Evolutionary conservation across 352 stramenopile species (phyloP), one percentile per base, ranked within the genome.

Genomic region (Pythium insidiosum): DNA sequence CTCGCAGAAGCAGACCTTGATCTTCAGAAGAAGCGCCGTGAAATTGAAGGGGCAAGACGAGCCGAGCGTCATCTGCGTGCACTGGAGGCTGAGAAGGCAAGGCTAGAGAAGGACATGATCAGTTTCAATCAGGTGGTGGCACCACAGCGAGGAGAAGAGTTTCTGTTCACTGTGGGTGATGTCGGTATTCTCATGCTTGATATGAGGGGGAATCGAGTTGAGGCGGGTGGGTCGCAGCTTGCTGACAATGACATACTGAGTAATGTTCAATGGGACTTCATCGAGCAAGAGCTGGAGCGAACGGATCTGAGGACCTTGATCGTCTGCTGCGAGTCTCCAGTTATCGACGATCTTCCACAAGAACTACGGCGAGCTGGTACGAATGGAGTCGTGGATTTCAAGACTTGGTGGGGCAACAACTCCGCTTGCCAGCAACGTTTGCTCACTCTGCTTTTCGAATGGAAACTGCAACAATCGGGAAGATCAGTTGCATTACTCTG

Each of bases 141-240:
- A 4, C 68, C 76, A 19, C 66, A 73, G n/a, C 67, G 61, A 20
- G 76, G 73, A 0, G 73, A 89, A 39, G 77, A 92, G 34, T 86
- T 71, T 41, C 20, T 69, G 0, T 63, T 70, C 25, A 49, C 48
- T 21, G 12, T 86, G 0, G 73, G 74, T 0, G 37, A 50, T 5
- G 59, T 88, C 33, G 66, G 48, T 0, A 50, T 92, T 28, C 34
- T 92, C 10, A 45, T 88, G 15, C 21, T 90, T n/a, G 80, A 92
- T 29, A 57, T 84, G 47, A 53, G 74, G 21, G 78, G 73, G 20
- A 61, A 58, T 20, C 52, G 69, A 29, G 41, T 89, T 1, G 63
- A 82, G 37, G 56, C 68, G 11, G 73, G 73, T 7, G 80, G 80
- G 1, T 75, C 71, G 9, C 75, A 86, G 29, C 56, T 53, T 6